Conservation (phyloP, 805 yeast species). For the Candida koratica region DNA sequence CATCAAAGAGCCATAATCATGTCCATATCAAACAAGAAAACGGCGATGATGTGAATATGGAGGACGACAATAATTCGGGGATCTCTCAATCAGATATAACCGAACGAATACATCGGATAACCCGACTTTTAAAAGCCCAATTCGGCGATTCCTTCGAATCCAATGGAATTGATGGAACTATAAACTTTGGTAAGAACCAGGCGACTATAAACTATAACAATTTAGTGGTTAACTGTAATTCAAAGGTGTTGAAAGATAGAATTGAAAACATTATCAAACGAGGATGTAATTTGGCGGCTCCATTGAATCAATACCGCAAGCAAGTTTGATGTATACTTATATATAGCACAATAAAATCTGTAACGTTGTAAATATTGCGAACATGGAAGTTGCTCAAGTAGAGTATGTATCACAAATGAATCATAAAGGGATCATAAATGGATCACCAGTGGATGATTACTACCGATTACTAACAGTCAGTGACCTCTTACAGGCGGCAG, state of each 20-base stretch:
- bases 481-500: background rate
- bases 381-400: constrained; percentile 3
- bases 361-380: background rate
- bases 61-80: constrained; percentile 17
- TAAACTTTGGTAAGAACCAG: constrained; percentile 69
- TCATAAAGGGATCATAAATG: no score
- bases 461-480: constrained; percentile 6
- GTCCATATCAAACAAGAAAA: constrained; percentile 10
- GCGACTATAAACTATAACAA: constrained; percentile 66
- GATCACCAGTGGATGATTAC: no score
- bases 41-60: constrained; percentile 1
- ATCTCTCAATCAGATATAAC: constrained; percentile 26
- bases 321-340: background rate
- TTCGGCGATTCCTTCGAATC: constrained; percentile 72
- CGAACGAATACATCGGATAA: constrained; percentile 46
- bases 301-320: constrained; percentile 49
- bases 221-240: constrained; percentile 64
- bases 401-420: constrained; percentile 5
- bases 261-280: constrained; percentile 75
- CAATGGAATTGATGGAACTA: constrained; percentile 40
- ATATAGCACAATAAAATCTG: background rate
- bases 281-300: constrained; percentile 79
- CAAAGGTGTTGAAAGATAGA: constrained; percentile 75
- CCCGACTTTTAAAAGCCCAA: constrained; percentile 69
- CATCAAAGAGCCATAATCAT: constrained; percentile 54